Conservation (phyloP, 495 filamentous ascomycete species). For the Trichodelitschia bisporula region DNA sequence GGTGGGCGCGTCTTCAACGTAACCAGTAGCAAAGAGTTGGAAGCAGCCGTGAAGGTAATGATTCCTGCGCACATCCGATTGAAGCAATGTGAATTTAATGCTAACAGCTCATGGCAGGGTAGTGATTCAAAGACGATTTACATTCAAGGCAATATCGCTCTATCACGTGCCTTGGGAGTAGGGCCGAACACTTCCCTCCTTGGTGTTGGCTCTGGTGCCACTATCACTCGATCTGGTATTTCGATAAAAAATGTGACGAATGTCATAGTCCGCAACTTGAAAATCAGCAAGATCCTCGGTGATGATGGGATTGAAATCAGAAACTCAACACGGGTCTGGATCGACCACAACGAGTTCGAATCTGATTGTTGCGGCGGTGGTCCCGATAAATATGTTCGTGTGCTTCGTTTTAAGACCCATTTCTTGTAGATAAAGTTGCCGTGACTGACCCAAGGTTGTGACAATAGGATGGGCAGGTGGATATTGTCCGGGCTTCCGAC, state of each 20-base stretch:
- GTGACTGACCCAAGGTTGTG: no score
- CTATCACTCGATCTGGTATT: slow-evolving; percentile 6
- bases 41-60: no score
- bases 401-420: no score
- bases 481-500: slow-evolving; percentile 11
- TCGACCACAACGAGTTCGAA: slow-evolving; percentile 11
- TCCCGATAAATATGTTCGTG: slow-evolving; percentile 8
- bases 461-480: slow-evolving; percentile 8
- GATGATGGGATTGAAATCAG: slow-evolving; percentile 10
- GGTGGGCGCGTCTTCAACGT: no score
- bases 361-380: slow-evolving; percentile 6
- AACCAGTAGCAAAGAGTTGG: no score
- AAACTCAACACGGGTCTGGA: slow-evolving; percentile 9
- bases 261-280: slow-evolving; percentile 11
- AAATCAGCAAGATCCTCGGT: slow-evolving; percentile 7
- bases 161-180: no score
- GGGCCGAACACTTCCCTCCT: slow-evolving; percentile 18
- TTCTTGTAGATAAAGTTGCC: no score
- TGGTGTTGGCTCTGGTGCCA: slow-evolving; percentile 8
- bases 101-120: no score
- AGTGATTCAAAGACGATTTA: no score
- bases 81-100: no score
- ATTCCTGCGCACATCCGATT: no score
- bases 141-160: no score
- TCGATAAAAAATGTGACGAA: slow-evolving; percentile 5